Base-by-base conservation (phyloP, 495 filamentous ascomycete genomes). In the Daldinia decipiens region DNA sequence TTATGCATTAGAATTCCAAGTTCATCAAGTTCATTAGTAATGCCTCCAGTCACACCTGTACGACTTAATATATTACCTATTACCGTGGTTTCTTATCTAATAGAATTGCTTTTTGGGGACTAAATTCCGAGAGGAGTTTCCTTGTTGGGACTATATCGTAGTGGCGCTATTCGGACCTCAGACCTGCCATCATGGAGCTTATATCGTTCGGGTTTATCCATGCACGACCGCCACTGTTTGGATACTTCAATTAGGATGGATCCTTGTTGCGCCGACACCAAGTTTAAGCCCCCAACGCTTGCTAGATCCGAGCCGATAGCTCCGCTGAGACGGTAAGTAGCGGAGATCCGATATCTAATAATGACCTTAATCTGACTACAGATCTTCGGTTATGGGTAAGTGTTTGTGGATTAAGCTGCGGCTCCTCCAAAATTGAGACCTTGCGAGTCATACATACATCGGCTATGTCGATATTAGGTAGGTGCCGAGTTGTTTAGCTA, bases 301-400 rank as follows among this genome's bases (percentile, higher is more conserved):
- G 12, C 11, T 67, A 59, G 32, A 47, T 72, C 69, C 64, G 69
- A 36, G 31, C 29, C 29, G 29, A 56, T 34, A 56, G 53, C 54
- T 67, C 63, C 62, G 69, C 15, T 15, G 24, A 24, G 15, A 59
- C 5, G 9, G 43, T 11, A 13, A 26, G 55, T 19, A 12, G 27
- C 63, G 68, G 68, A 71, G 58, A 67, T 71, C 63, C 68, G 68
- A 62, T 27, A 45, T 19, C 15, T 17, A 19, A 36, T 9, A 5
- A 55, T 29, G 58, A 59, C 53, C 47, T 67, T 67, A 64, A 59
- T 67, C 45, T 58, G 52, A 70, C 61, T 38, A 45, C 57, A 58
- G 29, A 32, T 53, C 40, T 51, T 38, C 2, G 11, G 38, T 15
- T 5, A n/a, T 43, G 56, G 38, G 52, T 45, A 27, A 17, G 40